Evolutionary conservation across 805 yeast genomes (phyloP).

Genomic region (Candida yuanshanica): DNA sequence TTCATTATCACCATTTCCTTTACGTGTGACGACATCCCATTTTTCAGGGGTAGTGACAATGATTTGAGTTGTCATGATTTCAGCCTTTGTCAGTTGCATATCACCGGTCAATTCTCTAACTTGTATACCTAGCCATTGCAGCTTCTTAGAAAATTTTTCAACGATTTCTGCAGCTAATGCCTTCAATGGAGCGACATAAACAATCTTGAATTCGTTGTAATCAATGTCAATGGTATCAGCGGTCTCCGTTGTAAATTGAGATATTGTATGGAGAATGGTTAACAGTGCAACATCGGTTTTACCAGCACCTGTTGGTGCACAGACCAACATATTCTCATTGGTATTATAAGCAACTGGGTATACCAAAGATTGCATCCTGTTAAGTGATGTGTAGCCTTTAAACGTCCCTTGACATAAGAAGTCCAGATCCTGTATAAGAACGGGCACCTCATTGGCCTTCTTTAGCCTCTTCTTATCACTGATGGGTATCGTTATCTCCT

Average conservation of each 20-base stretch:
- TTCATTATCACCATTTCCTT: conserved; percentile 84
- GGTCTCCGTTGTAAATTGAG: conserved; percentile 57
- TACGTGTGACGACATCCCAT: conserved; percentile 97
- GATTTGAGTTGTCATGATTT: conserved; percentile 75
- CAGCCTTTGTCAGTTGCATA: conserved; percentile 83
- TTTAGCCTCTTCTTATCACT: conserved; percentile 43
- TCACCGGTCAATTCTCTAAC: conserved; percentile 93
- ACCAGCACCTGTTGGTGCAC: conserved; percentile 99
- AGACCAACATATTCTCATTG: conserved; percentile 89
- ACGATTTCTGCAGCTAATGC: conserved; percentile 97
- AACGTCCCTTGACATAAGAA: conserved; percentile 80
- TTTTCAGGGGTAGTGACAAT: conserved; percentile 95
- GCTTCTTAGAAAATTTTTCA: conserved; percentile 72
- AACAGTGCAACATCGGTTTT: conserved; percentile 90
- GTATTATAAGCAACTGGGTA: conserved; percentile 90
- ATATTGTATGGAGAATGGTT: conserved; percentile 71
- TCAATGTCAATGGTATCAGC: conserved; percentile 56
- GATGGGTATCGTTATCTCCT: conserved; percentile 80
- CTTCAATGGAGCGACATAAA: conserved; percentile 89
- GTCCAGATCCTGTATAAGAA: conserved; percentile 63
- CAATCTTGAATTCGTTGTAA: conserved; percentile 81
- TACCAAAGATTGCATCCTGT: conserved; percentile 85
- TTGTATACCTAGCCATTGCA: conserved; percentile 78
- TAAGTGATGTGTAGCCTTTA: conserved; percentile 66
- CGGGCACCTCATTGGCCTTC: conserved; percentile 38